A percentile compares a stretch with the other conserved stretches of the same genome.
phyloP scores from a whole-genome alignment of 2,329 filamentous ascomycete genomes.

The Trichoderma hamatum region DNA sequence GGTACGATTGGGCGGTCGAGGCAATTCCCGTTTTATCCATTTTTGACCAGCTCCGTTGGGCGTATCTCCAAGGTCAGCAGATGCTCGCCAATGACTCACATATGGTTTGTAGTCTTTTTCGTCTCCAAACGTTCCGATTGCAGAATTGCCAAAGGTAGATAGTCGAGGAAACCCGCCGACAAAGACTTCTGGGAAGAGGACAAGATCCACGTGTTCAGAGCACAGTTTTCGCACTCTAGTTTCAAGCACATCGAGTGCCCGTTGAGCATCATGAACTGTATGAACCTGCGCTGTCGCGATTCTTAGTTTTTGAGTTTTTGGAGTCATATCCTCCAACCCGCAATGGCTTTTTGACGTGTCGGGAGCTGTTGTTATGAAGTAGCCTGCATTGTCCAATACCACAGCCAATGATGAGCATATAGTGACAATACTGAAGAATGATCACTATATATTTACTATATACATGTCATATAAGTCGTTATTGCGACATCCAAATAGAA shows the following conservation, averaged over 20 bases:
- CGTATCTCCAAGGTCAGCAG: slow-evolving; percentile 11
- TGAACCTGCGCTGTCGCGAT: background rate
- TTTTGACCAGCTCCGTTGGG: background rate
- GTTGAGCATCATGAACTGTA: background rate
- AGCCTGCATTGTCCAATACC: background rate
- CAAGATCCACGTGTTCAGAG: background rate
- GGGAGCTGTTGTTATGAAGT: background rate
- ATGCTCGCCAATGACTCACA: background rate
- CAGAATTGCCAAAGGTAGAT: background rate
- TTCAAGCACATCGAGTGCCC: background rate
- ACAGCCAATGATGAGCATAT: background rate
- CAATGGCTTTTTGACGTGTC: background rate
- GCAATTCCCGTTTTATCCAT: background rate
- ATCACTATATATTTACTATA: background rate
- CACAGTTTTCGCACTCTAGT: background rate
- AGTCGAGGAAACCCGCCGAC: background rate
- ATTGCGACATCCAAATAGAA: background rate
- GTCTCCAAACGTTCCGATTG: background rate
- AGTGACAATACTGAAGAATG: background rate
- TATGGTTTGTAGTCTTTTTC: background rate
- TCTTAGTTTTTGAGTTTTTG: background rate
- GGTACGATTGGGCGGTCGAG: background rate
- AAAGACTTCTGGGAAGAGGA: background rate
- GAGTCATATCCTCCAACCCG: background rate
- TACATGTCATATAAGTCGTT: background rate